Evolutionary conservation across 345 rosid genomes (phyloP).

Genomic region (Citrus sinensis): DVS_A1.0 CM039167.1:3278501-3279000

Average conservation of each 20-base stretch:
- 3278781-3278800: slow-evolving; percentile 15
- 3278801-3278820: neutral
- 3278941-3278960: neutral
- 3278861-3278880: neutral
- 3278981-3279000: neutral
- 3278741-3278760: slow-evolving; percentile 14
- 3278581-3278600: slow-evolving; percentile 12
- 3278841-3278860: neutral
- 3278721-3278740: neutral
- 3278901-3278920: neutral
- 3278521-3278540: neutral
- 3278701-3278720: slow-evolving; percentile 18
- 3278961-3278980: neutral
- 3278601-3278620: slow-evolving; percentile 24
- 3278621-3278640: slow-evolving; percentile 12
- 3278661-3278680: slow-evolving; percentile 1
- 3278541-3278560: slow-evolving; percentile 18
- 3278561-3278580: slow-evolving; percentile 22
- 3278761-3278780: slow-evolving; percentile 24
- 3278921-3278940: neutral
- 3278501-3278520: too few relatives aligned
- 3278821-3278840: neutral
- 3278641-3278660: slow-evolving; percentile 27
- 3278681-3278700: slow-evolving; percentile 33
- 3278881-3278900: neutral